These are phyloP conservation scores for Fragaria iinumae DNA, from an alignment of 306 rosid genomes.

Conservation along the genomic window DNA sequence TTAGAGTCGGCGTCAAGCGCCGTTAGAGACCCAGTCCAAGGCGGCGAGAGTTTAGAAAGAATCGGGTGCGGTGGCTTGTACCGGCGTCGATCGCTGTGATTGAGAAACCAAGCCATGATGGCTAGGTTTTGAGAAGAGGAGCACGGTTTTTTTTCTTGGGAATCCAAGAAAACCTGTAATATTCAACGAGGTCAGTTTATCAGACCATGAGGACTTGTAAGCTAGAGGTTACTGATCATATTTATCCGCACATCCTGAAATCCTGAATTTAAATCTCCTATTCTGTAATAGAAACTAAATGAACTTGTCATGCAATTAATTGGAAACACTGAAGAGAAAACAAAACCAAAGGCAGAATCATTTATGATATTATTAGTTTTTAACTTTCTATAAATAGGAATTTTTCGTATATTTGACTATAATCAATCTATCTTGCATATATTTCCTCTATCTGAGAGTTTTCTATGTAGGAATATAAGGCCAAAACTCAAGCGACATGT, in stretches of 20 bases:
- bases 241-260: not conserved
- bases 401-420: not conserved
- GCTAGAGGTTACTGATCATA: not conserved
- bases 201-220: not conserved
- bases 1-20: no score
- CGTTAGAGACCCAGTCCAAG: no score
- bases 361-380: not conserved
- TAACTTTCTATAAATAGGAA: not conserved
- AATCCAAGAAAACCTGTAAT: not conserved
- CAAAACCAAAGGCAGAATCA: not conserved
- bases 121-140: no score
- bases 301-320: not conserved
- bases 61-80: no score
- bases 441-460: not conserved
- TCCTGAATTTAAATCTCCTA: not conserved
- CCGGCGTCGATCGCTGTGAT: no score
- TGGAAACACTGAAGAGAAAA: not conserved
- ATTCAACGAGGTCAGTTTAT: no score
- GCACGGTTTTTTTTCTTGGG: no score
- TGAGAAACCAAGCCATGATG: no score
- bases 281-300: not conserved
- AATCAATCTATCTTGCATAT: not conserved
- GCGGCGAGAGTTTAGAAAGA: no score
- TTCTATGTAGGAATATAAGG: not conserved
- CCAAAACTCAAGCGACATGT: not conserved